These are phyloP conservation scores for Elaeagnus macrophylla DNA, from an alignment of 306 rosid species.

Conservation along the genomic window DNA sequence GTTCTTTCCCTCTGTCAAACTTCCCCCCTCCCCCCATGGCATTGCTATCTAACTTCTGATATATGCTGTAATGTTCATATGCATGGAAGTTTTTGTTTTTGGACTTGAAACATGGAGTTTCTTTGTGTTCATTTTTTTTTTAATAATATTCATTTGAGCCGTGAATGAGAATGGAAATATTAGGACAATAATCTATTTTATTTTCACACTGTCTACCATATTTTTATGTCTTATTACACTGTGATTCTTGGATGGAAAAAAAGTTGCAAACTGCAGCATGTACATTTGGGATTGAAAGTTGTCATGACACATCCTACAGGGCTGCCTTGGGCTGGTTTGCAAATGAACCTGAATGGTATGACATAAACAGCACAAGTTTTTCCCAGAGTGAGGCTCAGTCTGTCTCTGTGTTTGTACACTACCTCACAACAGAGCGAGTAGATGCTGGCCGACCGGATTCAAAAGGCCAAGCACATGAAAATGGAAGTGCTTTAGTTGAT, in stretches of 20 bases:
- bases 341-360: conserved; percentile 75
- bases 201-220: too few relatives aligned
- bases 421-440: conserved; percentile 63
- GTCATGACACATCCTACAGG: conserved; percentile 41
- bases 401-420: conserved; percentile 70
- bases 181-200: too few relatives aligned
- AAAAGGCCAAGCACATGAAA: conserved; percentile 69
- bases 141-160: too few relatives aligned
- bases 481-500: conserved; percentile 50
- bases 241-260: not conserved
- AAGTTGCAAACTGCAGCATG: not conserved
- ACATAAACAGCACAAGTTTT: conserved; percentile 59
- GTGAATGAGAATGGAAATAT: too few relatives aligned
- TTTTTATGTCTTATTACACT: too few relatives aligned
- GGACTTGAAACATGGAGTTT: too few relatives aligned
- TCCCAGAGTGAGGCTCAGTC: conserved; percentile 93
- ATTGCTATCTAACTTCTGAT: conserved; percentile 1
- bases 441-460: conserved; percentile 49
- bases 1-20: too few relatives aligned
- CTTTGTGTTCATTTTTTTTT: too few relatives aligned
- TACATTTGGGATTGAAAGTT: conserved; percentile 22
- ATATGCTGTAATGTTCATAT: not conserved
- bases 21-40: not conserved
- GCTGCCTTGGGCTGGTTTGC: conserved; percentile 96
- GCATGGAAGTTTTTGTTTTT: too few relatives aligned